Evolutionary conservation across 2,329 filamentous ascomycete genomes (phyloP), one percentile per base, ranked within the genome.

Genomic region (Waltergamsia citrina): DNA sequence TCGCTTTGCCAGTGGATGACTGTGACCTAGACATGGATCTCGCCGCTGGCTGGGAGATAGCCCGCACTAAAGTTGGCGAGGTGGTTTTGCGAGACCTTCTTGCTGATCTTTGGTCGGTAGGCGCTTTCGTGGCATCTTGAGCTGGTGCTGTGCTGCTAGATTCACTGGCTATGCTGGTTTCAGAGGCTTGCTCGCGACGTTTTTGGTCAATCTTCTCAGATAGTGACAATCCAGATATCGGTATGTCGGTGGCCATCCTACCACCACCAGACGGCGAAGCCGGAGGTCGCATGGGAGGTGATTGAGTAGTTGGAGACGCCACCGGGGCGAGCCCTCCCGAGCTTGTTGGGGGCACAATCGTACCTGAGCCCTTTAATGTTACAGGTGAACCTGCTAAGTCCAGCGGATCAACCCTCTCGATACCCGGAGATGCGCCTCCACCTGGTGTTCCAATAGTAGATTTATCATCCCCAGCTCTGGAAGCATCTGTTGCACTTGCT

Each of bases 41-140:
- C 4, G 54, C 52, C 7, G n/a, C n/a, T n/a, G 71, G 70, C 35
- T 74, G 69, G 2, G 71, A 70, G n/a, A 62, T 54, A 3, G 71
- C 60, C 31, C 72, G 65, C 30, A 67, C 50, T 46, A 76, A 64
- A 4, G 72, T 71, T 22, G 71, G 69, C 9, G 71, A 70, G 14
- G 62, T 53, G 27, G 51, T 59, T 34, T 59, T 47, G 22, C 65
- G 65, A 19, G 60, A 51, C 42, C 62, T 69, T 41, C 71, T 63
- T 20, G 62, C 53, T 21, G 60, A 39, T 6, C 48, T 49, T n/a
- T 56, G 56, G 9, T 67, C 62, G 3, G 46, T 36, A 11, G 40
- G 41, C 19, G 45, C 32, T 21, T 46, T 49, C 11, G 45, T 27
- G 34, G 53, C 39, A 17, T 52, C 49, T 11, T 39, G 36, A 10